Percentiles rank a stretch among this genome's conserved stretches.
Evolutionary conservation across 78 protist species (phyloP).

Genomic region (Dictyostelium brefeldianum): DNA sequence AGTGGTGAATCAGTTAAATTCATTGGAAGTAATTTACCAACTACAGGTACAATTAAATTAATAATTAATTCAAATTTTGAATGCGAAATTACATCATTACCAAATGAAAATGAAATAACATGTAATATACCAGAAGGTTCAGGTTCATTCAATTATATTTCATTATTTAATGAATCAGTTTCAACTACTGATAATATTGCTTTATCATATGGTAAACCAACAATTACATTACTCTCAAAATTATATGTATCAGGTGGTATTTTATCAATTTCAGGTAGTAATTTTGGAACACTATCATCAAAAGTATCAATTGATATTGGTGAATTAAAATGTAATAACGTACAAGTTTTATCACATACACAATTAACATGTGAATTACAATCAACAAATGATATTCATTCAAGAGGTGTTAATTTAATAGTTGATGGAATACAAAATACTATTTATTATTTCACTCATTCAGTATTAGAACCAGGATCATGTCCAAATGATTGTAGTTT

Average conservation of each 20-base stretch:
- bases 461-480: not conserved
- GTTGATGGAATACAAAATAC: not conserved
- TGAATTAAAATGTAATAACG: not conserved
- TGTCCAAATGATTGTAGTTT: not conserved
- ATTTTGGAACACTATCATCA: not conserved
- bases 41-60: not conserved
- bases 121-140: not conserved
- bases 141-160: not conserved
- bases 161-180: not conserved
- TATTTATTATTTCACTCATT: not conserved
- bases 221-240: not conserved
- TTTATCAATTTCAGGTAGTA: not conserved
- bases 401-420: not conserved
- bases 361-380: not conserved
- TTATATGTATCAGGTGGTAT: not conserved
- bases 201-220: not conserved
- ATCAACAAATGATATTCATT: not conserved
- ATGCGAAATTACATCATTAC: no score
- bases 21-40: not conserved
- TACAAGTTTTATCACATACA: not conserved
- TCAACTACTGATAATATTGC: not conserved
- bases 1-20: not conserved
- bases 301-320: not conserved
- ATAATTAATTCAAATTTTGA: not conserved
- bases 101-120: not conserved